Base-by-base conservation (phyloP, 495 filamentous ascomycete species). In the Penicillium atrosanguineum region DNA sequence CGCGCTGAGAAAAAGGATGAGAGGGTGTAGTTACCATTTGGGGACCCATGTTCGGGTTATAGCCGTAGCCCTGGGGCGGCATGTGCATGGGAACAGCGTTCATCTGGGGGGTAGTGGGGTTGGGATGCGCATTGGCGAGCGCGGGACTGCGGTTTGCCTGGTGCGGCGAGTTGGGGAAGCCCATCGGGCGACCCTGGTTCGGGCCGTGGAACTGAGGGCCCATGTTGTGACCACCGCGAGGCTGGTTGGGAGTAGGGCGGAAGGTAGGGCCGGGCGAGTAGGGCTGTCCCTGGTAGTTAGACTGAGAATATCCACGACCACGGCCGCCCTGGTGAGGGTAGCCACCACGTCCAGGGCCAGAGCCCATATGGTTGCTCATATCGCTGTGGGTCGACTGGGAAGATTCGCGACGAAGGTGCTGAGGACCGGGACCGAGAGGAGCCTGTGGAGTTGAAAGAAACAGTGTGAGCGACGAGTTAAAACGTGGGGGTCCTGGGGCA, bases 331-430 rank as follows among this genome's bases (percentile, higher is more conserved):
- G 71, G 58, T 72, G 65, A 48, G 71, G 67, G 61, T 75, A 81
- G 25, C 80, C 78, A 59, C 81, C 81, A 50, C 82, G 83, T 45
- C 74, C 77, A 25, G 75, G 65, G 52, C 65, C 81, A 63, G 66
- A 82, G 57, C 65, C 64, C 66, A 77, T 70, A 48, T 76, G 73
- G 67, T 83, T 85, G 67, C 80, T 80, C 74, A 87, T 83, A 47
- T 95, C 90, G 69, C 84, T 86, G 63, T 91, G 87, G 43, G 83
- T 79, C 12, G 88, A 90, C 67, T 89, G 86, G 5, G 89, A 87
- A 16, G 91, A 95, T 62, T 91, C 87, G 59, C 89, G 85, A 45
- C 91, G 86, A 47, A 88, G 75, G 65, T 96, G 91, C 61, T 89
- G 87, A 34, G 79, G 65, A 25, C 81, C 83, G 55, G 88, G 77